Evolutionary conservation across 148 eudicot genomes (phyloP), one percentile per base, ranked within the genome.

Genomic region (Rhododendron mucronatum): DNA sequence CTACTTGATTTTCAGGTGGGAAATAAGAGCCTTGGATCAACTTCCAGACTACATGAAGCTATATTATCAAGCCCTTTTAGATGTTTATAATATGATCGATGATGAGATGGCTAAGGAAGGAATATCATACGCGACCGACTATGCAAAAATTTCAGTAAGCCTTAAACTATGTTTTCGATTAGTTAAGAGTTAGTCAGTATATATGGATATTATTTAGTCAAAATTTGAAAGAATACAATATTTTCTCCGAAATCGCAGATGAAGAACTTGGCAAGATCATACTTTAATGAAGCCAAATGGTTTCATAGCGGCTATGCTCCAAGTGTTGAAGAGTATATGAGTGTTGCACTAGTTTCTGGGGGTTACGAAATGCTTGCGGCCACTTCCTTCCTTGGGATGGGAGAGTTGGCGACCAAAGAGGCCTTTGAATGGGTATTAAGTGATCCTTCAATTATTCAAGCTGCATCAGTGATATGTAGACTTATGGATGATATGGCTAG

Each of bases 201-300:
- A n/a, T n/a, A n/a, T n/a, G n/a, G n/a, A n/a, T n/a, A n/a, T n/a
- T n/a, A n/a, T n/a, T n/a, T n/a, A n/a, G n/a, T n/a, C n/a, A n/a
- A n/a, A n/a, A n/a, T n/a, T n/a, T n/a, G n/a, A n/a, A n/a, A n/a
- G n/a, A n/a, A n/a, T n/a, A n/a, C n/a, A n/a, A n/a, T n/a, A n/a
- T 16, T 59, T 59, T 78, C 69, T 23, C 3, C n/a, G 0, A 23
- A 85, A 8, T 50, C 2, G 1, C 50, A 92, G 94, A 76, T 86
- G 82, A 87, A 86, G 84, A 51, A 11, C 3, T 57, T 85, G 78
- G 80, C 82, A 9, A 80, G 30, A 81, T 88, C 85, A 0, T 91
- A 91, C 85, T 21, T 90, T 41, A 83, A 86, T 71, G 93, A 91
- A 74, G 90, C 89, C 20, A 90, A 78, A 83, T 91, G 94, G 94